phyloP scores from a whole-genome alignment of 257 asterid species.

The Misopates orontium region DNA sequence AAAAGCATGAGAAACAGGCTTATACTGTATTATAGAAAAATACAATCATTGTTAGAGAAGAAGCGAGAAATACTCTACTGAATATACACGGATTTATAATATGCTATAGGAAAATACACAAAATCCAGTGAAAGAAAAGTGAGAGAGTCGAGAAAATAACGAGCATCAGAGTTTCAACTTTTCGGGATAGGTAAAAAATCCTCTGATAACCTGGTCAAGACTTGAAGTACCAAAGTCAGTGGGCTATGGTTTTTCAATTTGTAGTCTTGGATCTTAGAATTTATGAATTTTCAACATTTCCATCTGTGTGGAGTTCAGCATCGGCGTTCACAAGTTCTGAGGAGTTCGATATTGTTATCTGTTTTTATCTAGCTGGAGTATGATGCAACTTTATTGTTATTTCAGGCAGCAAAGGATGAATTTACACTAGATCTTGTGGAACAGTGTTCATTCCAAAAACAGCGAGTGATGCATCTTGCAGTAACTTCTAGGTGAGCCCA shows the following conservation, averaged over 20 bases:
- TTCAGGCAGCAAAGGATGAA: conserved; percentile 92
- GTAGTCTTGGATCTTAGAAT: too few species aligned
- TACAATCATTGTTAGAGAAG: too few species aligned
- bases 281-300: conserved; percentile 7
- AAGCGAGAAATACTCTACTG: too few species aligned
- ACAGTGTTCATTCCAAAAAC: conserved; percentile 82
- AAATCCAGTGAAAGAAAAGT: neutral
- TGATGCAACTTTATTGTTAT: conserved; percentile 21
- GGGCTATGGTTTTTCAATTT: too few species aligned
- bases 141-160: neutral
- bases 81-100: too few species aligned
- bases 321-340: conserved; percentile 9
- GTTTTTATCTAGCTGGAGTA: conserved; percentile 14
- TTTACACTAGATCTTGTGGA: conserved; percentile 94
- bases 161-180: conserved; percentile 1
- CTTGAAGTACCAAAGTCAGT: too few species aligned
- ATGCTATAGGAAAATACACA: neutral
- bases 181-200: conserved; percentile 11
- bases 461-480: conserved; percentile 80
- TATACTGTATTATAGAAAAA: neutral
- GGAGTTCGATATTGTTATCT: neutral
- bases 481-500: conserved; percentile 72
- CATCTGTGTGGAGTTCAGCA: conserved; percentile 16
- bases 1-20: neutral
- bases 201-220: neutral